Percentiles rank a stretch among this genome's conserved stretches.
Evolutionary conservation across 306 rosid genomes (phyloP).

Genomic region (Medicago truncatula): MtrunA17r5.0-ANR NC_053043.1:7728001-7728500

Average conservation of each 20-base stretch:
- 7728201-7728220: constrained; percentile 24
- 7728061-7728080: constrained; percentile 73
- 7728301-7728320: constrained; percentile 43
- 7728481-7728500: background rate
- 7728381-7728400: background rate
- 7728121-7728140: constrained; percentile 20
- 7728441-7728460: background rate
- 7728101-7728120: constrained; percentile 35
- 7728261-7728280: constrained; percentile 36
- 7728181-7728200: constrained; percentile 2
- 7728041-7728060: constrained; percentile 33
- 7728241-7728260: constrained; percentile 43
- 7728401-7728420: no score
- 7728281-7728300: constrained; percentile 47
- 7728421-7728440: background rate
- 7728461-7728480: background rate
- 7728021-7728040: constrained; percentile 61
- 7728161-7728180: background rate
- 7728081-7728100: constrained; percentile 41
- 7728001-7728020: constrained; percentile 32
- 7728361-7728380: background rate
- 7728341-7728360: background rate
- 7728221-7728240: constrained; percentile 56
- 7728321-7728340: constrained; percentile 4
- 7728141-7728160: no score